A percentile compares a stretch with the other conserved stretches of the same genome.
Conservation (phyloP, 495 filamentous ascomycete genomes). For the Immersiella caudata region DNA sequence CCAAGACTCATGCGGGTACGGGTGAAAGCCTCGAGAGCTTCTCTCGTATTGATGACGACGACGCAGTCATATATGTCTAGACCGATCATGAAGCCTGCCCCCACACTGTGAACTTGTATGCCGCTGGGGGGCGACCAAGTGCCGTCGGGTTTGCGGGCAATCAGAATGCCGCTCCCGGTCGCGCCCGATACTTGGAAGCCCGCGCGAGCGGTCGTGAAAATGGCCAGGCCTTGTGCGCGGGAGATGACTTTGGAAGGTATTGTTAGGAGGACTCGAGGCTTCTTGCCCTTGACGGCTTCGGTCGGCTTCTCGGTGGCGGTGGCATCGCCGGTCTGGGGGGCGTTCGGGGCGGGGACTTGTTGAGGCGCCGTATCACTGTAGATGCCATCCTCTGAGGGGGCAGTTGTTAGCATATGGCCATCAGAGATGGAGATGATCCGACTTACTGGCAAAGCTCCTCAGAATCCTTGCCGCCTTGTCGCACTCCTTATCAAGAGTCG, state of each 20-base stretch:
- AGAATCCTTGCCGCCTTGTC: constrained; percentile 85
- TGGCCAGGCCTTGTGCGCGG: constrained; percentile 73
- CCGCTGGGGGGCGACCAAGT: constrained; percentile 77
- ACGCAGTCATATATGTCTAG: constrained; percentile 87
- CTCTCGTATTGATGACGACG: constrained; percentile 74
- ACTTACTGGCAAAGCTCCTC: constrained; percentile 73
- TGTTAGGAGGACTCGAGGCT: constrained; percentile 57
- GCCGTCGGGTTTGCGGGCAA: constrained; percentile 70
- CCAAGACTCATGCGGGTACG: constrained; percentile 73
- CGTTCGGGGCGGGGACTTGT: constrained; percentile 16
- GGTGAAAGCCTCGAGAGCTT: constrained; percentile 74
- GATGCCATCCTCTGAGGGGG: constrained; percentile 36
- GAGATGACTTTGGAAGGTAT: constrained; percentile 75
- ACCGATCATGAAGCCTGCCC: constrained; percentile 75
- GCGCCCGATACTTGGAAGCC: constrained; percentile 79
- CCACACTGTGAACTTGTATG: constrained; percentile 74
- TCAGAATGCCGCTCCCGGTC: constrained; percentile 71
- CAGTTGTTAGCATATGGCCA: not conserved
- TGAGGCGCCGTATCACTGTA: constrained; percentile 30
- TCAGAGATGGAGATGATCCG: not conserved
- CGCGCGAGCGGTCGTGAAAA: constrained; percentile 82
- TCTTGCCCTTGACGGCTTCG: constrained; percentile 28
- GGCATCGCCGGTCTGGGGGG: constrained; percentile 14
- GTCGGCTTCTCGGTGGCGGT: not conserved
- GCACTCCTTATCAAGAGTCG: constrained; percentile 77